phyloP scores from a whole-genome alignment of 305 asterid species.

The Fraxinus ornus region DNA sequence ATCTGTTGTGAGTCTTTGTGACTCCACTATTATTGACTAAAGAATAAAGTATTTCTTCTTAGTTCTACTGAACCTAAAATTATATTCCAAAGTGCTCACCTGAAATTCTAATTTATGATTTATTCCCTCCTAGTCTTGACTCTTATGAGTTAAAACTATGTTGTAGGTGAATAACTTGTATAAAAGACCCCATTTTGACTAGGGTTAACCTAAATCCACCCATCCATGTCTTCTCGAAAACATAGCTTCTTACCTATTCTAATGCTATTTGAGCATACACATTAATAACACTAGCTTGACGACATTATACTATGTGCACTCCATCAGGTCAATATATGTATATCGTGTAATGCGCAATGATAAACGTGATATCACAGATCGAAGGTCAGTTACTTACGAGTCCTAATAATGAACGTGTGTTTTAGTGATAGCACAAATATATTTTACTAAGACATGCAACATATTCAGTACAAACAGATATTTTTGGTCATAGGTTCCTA shows the following conservation, averaged over 20 bases:
- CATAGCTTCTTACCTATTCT: neutral
- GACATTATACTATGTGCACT: neutral
- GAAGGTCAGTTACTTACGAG: neutral
- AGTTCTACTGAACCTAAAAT: no score
- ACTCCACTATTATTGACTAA: no score
- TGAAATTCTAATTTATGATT: no score
- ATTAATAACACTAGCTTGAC: neutral
- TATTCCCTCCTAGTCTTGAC: no score
- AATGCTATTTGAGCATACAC: neutral
- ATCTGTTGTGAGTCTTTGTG: no score
- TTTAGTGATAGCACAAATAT: neutral
- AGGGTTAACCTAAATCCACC: neutral
- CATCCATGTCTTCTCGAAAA: neutral
- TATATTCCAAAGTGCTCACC: no score
- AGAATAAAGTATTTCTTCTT: no score
- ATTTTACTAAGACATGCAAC: neutral
- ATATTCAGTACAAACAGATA: neutral
- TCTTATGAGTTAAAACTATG: no score
- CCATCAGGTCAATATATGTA: neutral
- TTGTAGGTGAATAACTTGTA: neutral
- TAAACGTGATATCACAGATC: neutral
- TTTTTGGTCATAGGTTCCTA: constrained; percentile 31
- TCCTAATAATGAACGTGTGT: neutral
- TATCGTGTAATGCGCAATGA: neutral
- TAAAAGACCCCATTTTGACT: neutral